Evolutionary conservation across 306 rosid genomes (phyloP), one percentile per base, ranked within the genome.

Genomic region (Biancaea sappan): DNA sequence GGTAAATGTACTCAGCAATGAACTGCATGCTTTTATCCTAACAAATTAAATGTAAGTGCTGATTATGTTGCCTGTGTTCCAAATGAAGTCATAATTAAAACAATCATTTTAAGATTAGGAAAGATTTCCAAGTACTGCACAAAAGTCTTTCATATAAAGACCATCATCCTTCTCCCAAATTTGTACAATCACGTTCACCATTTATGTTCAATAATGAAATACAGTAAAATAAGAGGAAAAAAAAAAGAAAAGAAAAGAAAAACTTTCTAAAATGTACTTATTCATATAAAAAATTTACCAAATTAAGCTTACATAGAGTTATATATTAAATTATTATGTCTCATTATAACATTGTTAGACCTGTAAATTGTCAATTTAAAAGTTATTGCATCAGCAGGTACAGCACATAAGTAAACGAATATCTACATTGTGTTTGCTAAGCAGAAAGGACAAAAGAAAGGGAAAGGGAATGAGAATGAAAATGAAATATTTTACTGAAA

Each of bases 21-120:
- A 59, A 60, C 78, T 71, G 58, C 68, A 80, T 80, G 54, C 75
- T 69, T 80, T 73, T 63, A 25, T 37, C 85, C 87, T 78, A 73
- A 74, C 31, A 66, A 37, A 73, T 56, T 31, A 59, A 60, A 54
- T 31, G 79, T 53, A 29, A 73, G 75, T 67, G 76, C 65, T 61
- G 71, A 52, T 31, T 66, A 54, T 41, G 25, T 71, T 52, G 51
- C 72, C 71, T 47, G 70, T 18, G 63, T 66, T 77, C 74, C 64
- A 72, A 73, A 79, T 41, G 37, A 64, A 69, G 67, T 70, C 50
- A 60, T 29, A 60, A 68, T 79, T 63, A 54, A 65, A 65, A 68
- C 25, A 64, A 62, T 34, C 65, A 73, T 9, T 52, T 32, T 21
- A 64, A 51, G 56, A 18, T 14, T 50, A 60, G 76, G 63, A 13